Evolutionary conservation across 371 early-diverging fungal species (phyloP), one percentile per base, ranked within the genome.

Genomic region (Chytridiales sp.): DNA sequence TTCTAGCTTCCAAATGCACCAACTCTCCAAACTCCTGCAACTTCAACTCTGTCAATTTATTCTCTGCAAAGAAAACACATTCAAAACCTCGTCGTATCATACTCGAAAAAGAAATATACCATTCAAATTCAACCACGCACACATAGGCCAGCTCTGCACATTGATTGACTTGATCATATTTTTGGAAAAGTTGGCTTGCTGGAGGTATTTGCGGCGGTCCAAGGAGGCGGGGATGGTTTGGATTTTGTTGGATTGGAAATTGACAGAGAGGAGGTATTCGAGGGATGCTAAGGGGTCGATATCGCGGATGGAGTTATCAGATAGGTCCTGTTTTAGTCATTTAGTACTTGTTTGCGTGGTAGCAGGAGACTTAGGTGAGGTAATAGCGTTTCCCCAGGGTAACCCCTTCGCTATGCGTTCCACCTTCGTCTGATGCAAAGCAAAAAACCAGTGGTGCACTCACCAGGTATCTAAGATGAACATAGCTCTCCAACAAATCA

Each of bases 381-480:
- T n/a, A n/a, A n/a, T n/a, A n/a, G n/a, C n/a, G n/a, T n/a, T n/a
- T n/a, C n/a, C n/a, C n/a, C n/a, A n/a, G n/a, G n/a, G n/a, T n/a
- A n/a, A n/a, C n/a, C n/a, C n/a, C n/a, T n/a, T n/a, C n/a, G n/a
- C n/a, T n/a, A n/a, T n/a, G n/a, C n/a, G n/a, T n/a, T n/a, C n/a
- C n/a, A n/a, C n/a, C n/a, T n/a, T n/a, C n/a, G n/a, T n/a, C n/a
- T n/a, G n/a, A n/a, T n/a, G n/a, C n/a, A n/a, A n/a, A n/a, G n/a
- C n/a, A n/a, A n/a, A n/a, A n/a, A n/a, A n/a, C n/a, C n/a, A n/a
- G n/a, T n/a, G n/a, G n/a, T n/a, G 29, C 36, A 13, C 58, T 15
- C 49, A 74, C 72, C 27, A 78, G 43, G 43, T 70, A 75, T 43
- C 79, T 69, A 54, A 78, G 64, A 56, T 78, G 76, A 0, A 70